Evolutionary conservation across 176 grass and related monocot species (phyloP), one percentile per base, ranked within the genome.

Genomic region (Cocos nucifera): DNA sequence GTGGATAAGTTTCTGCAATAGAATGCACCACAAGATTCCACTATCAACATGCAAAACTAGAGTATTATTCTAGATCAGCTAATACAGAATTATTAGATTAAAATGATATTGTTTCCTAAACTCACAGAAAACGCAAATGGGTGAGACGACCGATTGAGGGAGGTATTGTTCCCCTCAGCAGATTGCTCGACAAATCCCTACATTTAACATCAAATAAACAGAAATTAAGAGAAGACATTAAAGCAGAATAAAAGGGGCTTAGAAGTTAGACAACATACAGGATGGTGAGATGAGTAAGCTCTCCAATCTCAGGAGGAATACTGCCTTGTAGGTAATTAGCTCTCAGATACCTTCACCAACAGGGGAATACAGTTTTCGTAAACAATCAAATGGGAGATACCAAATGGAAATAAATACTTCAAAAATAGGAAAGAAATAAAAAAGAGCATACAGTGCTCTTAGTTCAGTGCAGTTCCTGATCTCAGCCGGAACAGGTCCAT

Each of bases 241-340:
- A 57, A 27, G 10, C 1, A 19, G 60, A 23, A 32, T 20, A 30
- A 26, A 58, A 4, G 17, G 6, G 1, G 39, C 61, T 1, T 14
- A 6, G 27, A 6, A 2, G 26, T 48, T 15, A 10, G 56, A 53
- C 52, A 67, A 65, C 73, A 3, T 98, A 98, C 93, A 98, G 23
- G 70, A 98, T 92, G 2, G 82, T 92, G 28, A 98, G 81, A 73
- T 88, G 88, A 53, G 64, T 2, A 8, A 98, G 84, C 56, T 83
- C 76, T 26, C 93, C 88, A 55, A 98, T 78, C 70, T 88, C 87
- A 4, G 93, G 80, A 50, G 93, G 93, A 53, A 98, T 74, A 3
- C 77, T 88, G 52, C 93, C 93, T 98, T 98, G 93, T 49, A 98
- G 77, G 72, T 98, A 92, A 77, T 98, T 98, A 14, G 87, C 84